Evolutionary conservation across 805 yeast species (phyloP), one percentile per base, ranked within the genome.

Genomic region (Hyphopichia homilentoma): DNA sequence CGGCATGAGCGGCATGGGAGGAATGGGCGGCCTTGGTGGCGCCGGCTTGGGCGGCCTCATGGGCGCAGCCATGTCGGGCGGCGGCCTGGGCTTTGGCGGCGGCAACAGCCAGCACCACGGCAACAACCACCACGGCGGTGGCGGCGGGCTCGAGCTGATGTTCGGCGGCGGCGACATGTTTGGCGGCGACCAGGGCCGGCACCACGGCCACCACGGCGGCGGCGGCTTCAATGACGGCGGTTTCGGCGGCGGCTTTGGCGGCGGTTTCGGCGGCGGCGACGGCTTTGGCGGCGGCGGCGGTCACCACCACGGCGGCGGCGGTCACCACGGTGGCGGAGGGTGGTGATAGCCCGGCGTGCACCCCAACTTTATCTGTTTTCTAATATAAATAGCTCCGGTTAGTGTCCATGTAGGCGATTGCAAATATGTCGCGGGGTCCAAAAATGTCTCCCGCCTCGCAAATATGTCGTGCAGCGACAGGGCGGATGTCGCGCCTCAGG

Each of bases 131-230:
- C 25, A 38, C 7, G 17, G 20, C 14, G 24, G 23, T 16, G 28
- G 32, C 26, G 32, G 16, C 22, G 21, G 22, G 7, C 9, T 7
- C 11, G 22, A n/a, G n/a, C n/a, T n/a, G n/a, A n/a, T n/a, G n/a
- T n/a, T n/a, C n/a, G n/a, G n/a, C n/a, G 22, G 22, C 22, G 22
- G 22, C 11, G 22, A 11, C 22, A 8, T 11, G 11, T 20, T 20
- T 8, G 7, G 7, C 11, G 22, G 22, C 22, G 22, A 11, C 22
- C 7, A n/a, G 31, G 33, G 8, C 9, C 16, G 29, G 18, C 17
- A 25, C 11, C 36, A 41, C 7, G 34, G 43, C 11, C 29, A 23
- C 22, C 29, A 32, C 18, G 23, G 27, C 6, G 36, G 41, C 16
- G 35, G 33, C 16, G 28, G 17, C 9, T 21, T n/a, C n/a, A 20